phyloP scores from a whole-genome alignment of 164 flowering plant species.

The Annona squamosa region DNA sequence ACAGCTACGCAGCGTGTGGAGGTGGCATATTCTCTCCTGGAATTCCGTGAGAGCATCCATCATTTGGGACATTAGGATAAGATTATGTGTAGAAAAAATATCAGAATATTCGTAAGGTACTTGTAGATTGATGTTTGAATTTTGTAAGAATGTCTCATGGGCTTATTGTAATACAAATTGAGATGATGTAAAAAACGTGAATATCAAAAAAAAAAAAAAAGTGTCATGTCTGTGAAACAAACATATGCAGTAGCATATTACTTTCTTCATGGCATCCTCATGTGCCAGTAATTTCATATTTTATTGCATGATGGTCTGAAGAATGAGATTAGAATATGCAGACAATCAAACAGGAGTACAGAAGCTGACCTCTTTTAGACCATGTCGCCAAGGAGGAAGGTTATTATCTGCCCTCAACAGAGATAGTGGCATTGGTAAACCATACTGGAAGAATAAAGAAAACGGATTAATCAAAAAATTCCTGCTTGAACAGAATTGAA shows the following conservation, averaged over 20 bases:
- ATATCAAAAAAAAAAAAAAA: too few relatives aligned
- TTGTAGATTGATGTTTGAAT: too few relatives aligned
- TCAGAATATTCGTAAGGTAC: too few relatives aligned
- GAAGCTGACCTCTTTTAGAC: constrained; percentile 66
- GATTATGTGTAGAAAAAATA: too few relatives aligned
- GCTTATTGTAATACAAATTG: too few relatives aligned
- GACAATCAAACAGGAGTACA: neutral
- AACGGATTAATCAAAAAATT: neutral
- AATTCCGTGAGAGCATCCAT: too few relatives aligned
- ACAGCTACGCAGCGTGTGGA: too few relatives aligned
- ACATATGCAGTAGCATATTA: neutral
- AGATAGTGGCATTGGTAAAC: constrained; percentile 70
- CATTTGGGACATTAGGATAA: too few relatives aligned
- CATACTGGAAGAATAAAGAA: constrained; percentile 57
- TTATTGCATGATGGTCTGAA: too few relatives aligned
- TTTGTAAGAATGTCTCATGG: too few relatives aligned
- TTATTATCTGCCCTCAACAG: constrained; percentile 89
- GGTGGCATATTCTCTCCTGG: too few relatives aligned
- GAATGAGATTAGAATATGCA: neutral
- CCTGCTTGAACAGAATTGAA: neutral
- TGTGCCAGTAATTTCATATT: neutral
- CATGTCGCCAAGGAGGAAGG: constrained; percentile 98
- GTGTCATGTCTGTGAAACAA: neutral
- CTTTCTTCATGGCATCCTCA: neutral
- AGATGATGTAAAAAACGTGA: too few relatives aligned